A percentile compares a stretch with the other conserved stretches of the same genome.
Conservation (phyloP, 2,329 filamentous ascomycete genomes). For the Colletotrichum echinochloae region DNA sequence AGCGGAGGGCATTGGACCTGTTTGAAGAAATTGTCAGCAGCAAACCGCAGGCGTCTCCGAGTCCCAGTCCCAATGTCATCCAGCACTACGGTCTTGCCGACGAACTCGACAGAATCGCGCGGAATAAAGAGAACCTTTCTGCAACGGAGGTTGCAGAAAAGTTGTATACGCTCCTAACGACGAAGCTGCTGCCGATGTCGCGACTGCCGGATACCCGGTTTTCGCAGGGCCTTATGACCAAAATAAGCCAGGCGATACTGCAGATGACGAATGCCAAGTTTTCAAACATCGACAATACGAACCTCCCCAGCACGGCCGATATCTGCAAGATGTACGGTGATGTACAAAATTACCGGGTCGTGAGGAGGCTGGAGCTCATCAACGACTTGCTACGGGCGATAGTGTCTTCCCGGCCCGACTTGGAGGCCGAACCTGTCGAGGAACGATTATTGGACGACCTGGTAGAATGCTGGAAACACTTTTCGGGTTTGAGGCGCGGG, state of each 20-base stretch:
- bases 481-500: constrained; percentile 50
- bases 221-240: constrained; percentile 9
- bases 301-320: constrained; percentile 24
- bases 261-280: constrained; percentile 29
- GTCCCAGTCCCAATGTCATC: constrained; percentile 4
- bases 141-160: background rate
- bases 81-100: constrained; percentile 18
- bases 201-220: background rate
- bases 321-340: constrained; percentile 36
- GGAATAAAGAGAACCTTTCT: constrained; percentile 3
- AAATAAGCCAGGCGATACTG: constrained; percentile 1
- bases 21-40: constrained; percentile 40
- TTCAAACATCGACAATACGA: background rate
- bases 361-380: constrained; percentile 27
- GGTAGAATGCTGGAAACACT: constrained; percentile 52
- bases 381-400: constrained; percentile 24
- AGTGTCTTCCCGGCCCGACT: background rate
- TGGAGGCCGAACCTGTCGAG: constrained; percentile 4
- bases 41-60: background rate
- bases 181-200: constrained; percentile 11
- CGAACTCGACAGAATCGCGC: constrained; percentile 18
- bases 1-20: constrained; percentile 35
- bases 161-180: constrained; percentile 12
- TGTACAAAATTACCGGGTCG: background rate
- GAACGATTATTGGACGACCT: constrained; percentile 45